phyloP scores from a whole-genome alignment of 805 yeast genomes.

The Saccharomyces jurei region DNA sequence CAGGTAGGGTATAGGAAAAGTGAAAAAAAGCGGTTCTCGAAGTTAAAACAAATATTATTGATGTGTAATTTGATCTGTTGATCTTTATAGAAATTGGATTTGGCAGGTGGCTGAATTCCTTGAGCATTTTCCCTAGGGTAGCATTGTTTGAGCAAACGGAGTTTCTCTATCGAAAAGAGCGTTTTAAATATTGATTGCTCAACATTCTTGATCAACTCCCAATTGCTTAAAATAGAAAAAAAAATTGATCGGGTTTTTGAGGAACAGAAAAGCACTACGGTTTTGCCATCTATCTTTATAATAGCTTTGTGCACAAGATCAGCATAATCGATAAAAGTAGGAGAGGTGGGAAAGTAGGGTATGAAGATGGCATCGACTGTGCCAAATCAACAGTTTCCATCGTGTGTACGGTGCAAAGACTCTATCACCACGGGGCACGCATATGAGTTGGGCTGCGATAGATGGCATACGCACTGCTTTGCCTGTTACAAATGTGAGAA shows the following conservation, averaged over 20 bases:
- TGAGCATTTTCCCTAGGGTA: not conserved
- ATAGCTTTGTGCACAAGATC: not conserved
- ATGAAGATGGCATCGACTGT: not conserved
- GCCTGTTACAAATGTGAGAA: conserved; percentile 77
- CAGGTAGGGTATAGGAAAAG: not conserved
- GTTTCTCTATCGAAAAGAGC: not conserved
- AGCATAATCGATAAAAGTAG: not conserved
- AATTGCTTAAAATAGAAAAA: not conserved
- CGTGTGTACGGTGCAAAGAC: conserved; percentile 38
- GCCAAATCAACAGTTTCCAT: conserved; percentile 12
- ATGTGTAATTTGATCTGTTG: not conserved
- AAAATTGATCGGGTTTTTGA: not conserved
- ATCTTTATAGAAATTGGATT: not conserved
- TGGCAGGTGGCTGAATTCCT: not conserved
- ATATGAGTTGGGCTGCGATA: conserved; percentile 84
- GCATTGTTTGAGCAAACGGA: not conserved
- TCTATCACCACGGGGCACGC: conserved; percentile 86
- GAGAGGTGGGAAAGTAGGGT: not conserved
- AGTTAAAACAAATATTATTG: not conserved
- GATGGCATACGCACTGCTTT: conserved; percentile 95
- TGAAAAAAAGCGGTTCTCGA: not conserved
- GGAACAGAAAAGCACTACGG: not conserved
- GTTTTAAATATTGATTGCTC: not conserved
- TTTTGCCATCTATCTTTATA: not conserved
- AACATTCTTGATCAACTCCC: not conserved